These are phyloP conservation scores for Yamagishiella unicocca DNA, from an alignment of 139 green algal species.

Conservation along the genomic window DNA sequence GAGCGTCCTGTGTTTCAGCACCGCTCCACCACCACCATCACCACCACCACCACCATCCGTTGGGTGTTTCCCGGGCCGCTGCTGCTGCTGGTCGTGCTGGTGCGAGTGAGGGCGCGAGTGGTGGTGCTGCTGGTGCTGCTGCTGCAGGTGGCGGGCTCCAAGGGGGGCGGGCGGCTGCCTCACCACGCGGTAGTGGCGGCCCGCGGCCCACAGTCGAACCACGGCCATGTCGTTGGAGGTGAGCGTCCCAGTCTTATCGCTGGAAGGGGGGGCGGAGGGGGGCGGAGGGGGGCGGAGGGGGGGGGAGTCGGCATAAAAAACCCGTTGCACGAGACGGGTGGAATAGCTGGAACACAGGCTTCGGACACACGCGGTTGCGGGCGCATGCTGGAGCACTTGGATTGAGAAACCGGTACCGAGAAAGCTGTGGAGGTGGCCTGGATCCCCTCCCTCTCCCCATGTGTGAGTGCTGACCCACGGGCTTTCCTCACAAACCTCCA, in stretches of 20 bases:
- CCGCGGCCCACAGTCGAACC: slow-evolving; percentile 50
- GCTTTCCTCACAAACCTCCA: no score
- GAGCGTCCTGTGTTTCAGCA: neutral
- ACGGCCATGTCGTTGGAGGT: slow-evolving; percentile 90
- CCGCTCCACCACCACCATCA: neutral
- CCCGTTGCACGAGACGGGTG: no score
- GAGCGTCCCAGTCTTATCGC: slow-evolving; percentile 94
- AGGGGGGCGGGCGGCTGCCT: neutral
- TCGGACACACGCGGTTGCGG: no score
- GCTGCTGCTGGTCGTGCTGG: neutral
- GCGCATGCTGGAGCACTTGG: no score
- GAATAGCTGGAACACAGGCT: no score
- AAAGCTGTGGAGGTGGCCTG: no score
- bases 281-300: no score
- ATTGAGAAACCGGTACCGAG: no score
- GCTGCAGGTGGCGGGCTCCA: neutral
- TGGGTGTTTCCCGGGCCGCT: neutral
- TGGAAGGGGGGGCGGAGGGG: slow-evolving; percentile 25
- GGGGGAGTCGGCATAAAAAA: no score
- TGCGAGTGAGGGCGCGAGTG: neutral
- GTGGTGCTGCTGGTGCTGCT: neutral
- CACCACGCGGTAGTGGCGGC: slow-evolving; percentile 7
- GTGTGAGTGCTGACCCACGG: no score
- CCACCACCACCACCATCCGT: no score
- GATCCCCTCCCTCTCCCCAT: no score